Evolutionary conservation across 2,329 filamentous ascomycete species (phyloP).

Genomic region (Arthrobotrys entomopaga): DNA sequence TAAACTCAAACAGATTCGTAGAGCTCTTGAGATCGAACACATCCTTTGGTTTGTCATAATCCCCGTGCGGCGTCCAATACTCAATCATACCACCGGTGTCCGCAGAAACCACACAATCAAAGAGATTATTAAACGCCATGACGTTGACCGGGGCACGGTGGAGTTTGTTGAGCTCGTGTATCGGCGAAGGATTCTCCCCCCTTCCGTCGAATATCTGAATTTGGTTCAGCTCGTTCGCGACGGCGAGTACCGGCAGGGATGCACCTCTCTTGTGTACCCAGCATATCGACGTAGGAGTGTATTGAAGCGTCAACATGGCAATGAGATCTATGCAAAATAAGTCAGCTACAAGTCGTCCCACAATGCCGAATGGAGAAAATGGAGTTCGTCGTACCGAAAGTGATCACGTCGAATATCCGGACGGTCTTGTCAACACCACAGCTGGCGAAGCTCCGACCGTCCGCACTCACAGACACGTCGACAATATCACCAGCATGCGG

Average conservation of each 20-base stretch:
- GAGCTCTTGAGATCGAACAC: conserved; percentile 94
- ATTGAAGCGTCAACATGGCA: conserved; percentile 81
- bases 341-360: conserved; percentile 1
- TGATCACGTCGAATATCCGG: conserved; percentile 84
- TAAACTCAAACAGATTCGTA: conserved; percentile 96
- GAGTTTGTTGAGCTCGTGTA: conserved; percentile 81
- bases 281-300: conserved; percentile 80
- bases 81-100: conserved; percentile 94
- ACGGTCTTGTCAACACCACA: conserved; percentile 80
- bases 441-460: conserved; percentile 93
- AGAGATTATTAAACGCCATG: conserved; percentile 88
- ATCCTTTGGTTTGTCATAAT: conserved; percentile 87
- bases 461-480: conserved; percentile 83
- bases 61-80: conserved; percentile 86
- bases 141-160: conserved; percentile 83
- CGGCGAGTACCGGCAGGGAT: conserved; percentile 85
- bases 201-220: conserved; percentile 90
- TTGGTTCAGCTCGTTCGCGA: conserved; percentile 77
- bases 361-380: conserved; percentile 28
- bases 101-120: conserved; percentile 88
- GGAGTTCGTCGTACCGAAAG: conserved; percentile 70
- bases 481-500: conserved; percentile 87
- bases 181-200: conserved; percentile 78
- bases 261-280: conserved; percentile 91
- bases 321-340: conserved; percentile 71